Conservation (phyloP, 192 early-diverging fungal genomes). For the Coemansia sp. region DNA sequence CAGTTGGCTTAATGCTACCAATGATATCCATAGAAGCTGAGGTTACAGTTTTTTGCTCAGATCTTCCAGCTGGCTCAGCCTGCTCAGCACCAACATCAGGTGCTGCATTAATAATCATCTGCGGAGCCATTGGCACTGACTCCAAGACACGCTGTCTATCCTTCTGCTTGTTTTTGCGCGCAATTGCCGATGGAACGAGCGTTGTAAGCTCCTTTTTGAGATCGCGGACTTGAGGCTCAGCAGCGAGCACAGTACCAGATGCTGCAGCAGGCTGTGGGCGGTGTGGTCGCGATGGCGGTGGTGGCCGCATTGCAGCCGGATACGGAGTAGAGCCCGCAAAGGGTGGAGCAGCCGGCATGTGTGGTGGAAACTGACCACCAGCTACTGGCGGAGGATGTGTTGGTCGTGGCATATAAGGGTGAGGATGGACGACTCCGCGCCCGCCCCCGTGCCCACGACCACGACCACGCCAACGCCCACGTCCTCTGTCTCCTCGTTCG, state of each 20-base stretch:
- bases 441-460: background rate
- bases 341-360: background rate
- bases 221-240: constrained; percentile 76
- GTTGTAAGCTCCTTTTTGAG: constrained; percentile 76
- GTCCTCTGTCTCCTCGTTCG: constrained; percentile 4
- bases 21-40: constrained; percentile 6
- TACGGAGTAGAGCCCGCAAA: background rate
- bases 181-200: constrained; percentile 67
- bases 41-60: constrained; percentile 4
- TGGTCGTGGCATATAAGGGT: constrained; percentile 13
- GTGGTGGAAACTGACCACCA: background rate
- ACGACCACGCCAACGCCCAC: background rate
- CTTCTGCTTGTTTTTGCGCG: constrained; percentile 54
- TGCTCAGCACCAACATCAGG: constrained; percentile 62
- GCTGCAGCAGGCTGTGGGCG: background rate
- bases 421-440: background rate
- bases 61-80: background rate
- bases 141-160: constrained; percentile 40
- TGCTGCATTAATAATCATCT: constrained; percentile 67
- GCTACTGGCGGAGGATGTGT: background rate
- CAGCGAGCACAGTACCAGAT: constrained; percentile 60
- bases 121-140: constrained; percentile 54
- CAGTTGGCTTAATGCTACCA: constrained; percentile 6
- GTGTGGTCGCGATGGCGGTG: constrained; percentile 13
- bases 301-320: constrained; percentile 2